Evolutionary conservation across 352 stramenopile species (phyloP), one percentile per base, ranked within the genome.

Genomic region (Ophiocytium majus): DNA sequence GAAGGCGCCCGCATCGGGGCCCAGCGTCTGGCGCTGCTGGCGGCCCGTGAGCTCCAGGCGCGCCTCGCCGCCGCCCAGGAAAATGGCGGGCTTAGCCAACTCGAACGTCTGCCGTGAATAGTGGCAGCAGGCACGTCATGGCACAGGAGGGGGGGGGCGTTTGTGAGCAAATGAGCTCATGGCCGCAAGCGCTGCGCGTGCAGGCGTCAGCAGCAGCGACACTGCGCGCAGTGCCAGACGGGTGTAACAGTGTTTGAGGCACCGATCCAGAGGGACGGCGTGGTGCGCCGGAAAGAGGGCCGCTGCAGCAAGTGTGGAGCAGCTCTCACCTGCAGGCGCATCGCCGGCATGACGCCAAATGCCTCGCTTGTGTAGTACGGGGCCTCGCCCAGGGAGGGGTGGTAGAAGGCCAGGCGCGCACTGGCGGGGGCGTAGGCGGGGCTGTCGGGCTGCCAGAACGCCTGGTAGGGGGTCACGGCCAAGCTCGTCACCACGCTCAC

Each of bases 391-490:
- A 86, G 1, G 1, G 19, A 23, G 0, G 82, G 82, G 82, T 86
- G 82, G 0, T n/a, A 79, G 28, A 86, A 71, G 74, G 76, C 75
- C 28, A 86, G 76, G 35, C 10, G 63, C 34, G 63, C 82, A 64
- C 74, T 71, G 0, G 76, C 35, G 0, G 82, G 76, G 50, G 81
- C 81, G 64, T 86, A 86, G 34, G 82, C 80, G 34, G 82, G 82
- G n/a, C 43, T 57, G 14, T 86, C 50, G 23, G 82, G 82, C 82
- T 86, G 82, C 82, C 82, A 83, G 50, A 80, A 86, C 9, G 82
- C 81, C 23, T 63, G 76, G 76, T 86, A 86, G 14, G 82, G 82
- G 0, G 79, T 82, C 75, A 86, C n/a, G n/a, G 43, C 76, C 23
- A 86, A 86, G 50, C 49, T 83, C 0, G 32, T 37, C 28, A 83